Evolutionary conservation across 2,329 filamentous ascomycete species (phyloP).

Genomic region (Fusarium continuum): DNA sequence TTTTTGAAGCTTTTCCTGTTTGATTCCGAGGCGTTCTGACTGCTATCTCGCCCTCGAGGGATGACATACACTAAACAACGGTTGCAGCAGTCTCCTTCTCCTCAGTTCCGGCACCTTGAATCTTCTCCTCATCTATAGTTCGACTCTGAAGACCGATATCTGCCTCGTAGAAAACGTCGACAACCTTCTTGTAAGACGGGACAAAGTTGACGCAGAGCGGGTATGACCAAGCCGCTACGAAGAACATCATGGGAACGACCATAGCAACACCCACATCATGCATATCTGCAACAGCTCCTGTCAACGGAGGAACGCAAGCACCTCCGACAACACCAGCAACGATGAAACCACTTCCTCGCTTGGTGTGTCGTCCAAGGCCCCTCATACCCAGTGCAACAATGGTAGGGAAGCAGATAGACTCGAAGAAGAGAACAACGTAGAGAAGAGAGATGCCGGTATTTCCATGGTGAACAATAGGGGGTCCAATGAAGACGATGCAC

Average conservation of each 20-base stretch:
- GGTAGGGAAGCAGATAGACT: constrained; percentile 82
- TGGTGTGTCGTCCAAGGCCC: constrained; percentile 78
- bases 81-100: constrained; percentile 24
- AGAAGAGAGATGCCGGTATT: constrained; percentile 67
- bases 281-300: constrained; percentile 72
- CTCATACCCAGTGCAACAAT: constrained; percentile 82
- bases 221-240: constrained; percentile 65
- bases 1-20: neutral
- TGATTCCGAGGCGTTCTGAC: neutral
- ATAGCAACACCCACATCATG: constrained; percentile 69
- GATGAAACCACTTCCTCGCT: constrained; percentile 76
- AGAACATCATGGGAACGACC: constrained; percentile 71
- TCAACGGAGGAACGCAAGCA: constrained; percentile 76
- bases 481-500: constrained; percentile 70
- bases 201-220: constrained; percentile 72
- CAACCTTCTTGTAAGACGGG: constrained; percentile 68
- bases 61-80: neutral
- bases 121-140: constrained; percentile 44
- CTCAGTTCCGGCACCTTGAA: constrained; percentile 9
- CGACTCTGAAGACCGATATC: constrained; percentile 53
- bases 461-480: constrained; percentile 58
- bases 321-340: constrained; percentile 77
- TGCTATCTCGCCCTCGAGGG: neutral
- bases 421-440: constrained; percentile 79
- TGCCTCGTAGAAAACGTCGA: constrained; percentile 64